phyloP scores from a whole-genome alignment of 257 asterid species.

The Parsonsia alboflavescens region DNA sequence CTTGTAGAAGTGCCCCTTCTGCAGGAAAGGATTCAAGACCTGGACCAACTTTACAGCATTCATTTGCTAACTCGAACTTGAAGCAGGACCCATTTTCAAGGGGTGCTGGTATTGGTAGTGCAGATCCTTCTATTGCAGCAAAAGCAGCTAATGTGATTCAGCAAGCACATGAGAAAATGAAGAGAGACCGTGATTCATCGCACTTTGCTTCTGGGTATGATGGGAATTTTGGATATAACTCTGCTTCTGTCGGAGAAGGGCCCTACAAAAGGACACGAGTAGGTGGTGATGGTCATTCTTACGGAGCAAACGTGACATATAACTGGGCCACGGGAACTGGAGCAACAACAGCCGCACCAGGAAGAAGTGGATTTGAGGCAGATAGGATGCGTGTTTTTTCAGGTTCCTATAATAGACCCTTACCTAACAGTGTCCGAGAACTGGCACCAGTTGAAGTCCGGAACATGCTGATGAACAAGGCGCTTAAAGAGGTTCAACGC shows the following conservation, averaged over 20 bases:
- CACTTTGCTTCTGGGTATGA: constrained; percentile 25
- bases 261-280: constrained; percentile 37
- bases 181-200: constrained; percentile 53
- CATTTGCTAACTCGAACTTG: constrained; percentile 12
- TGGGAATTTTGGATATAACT: constrained; percentile 2
- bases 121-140: constrained; percentile 42
- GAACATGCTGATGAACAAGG: constrained; percentile 44
- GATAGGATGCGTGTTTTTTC: constrained; percentile 27
- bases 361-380: constrained; percentile 28
- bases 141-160: constrained; percentile 45
- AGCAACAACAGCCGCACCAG: constrained; percentile 24
- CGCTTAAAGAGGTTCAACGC: constrained; percentile 37
- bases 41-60: constrained; percentile 24
- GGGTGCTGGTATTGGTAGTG: constrained; percentile 25
- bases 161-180: constrained; percentile 50
- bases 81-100: constrained; percentile 33
- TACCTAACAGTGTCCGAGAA: constrained; percentile 32
- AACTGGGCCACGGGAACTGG: constrained; percentile 23
- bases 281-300: constrained; percentile 29
- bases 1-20: constrained; percentile 26
- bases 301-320: constrained; percentile 26
- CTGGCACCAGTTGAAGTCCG: constrained; percentile 34
- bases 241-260: constrained; percentile 20
- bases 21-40: constrained; percentile 37
- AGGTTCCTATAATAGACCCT: constrained; percentile 25